These are phyloP conservation scores for Leishmania gerbilli DNA, from an alignment of 208 protist species.

Conservation along the genomic window DNA sequence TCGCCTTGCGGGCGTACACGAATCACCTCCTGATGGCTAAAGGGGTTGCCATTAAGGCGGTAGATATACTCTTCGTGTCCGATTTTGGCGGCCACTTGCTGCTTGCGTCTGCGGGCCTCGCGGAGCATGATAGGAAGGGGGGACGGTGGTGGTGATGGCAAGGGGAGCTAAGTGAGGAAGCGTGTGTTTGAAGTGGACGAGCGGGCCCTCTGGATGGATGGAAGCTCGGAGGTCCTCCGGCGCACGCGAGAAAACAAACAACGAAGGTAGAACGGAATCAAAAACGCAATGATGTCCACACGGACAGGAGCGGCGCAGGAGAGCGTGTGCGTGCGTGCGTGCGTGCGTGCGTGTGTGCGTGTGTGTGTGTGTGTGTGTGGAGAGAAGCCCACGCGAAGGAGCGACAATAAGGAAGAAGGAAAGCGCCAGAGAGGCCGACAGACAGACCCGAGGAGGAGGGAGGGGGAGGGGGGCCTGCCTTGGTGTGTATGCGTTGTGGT, in stretches of 20 bases:
- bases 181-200: slow-evolving; percentile 20
- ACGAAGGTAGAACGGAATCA: background rate
- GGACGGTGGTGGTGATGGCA: background rate
- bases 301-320: background rate
- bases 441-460: background rate
- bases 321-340: background rate
- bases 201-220: background rate
- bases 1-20: slow-evolving; percentile 32
- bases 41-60: slow-evolving; percentile 47
- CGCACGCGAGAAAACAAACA: background rate
- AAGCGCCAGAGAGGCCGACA: background rate
- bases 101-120: slow-evolving; percentile 54
- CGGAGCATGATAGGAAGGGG: slow-evolving; percentile 35
- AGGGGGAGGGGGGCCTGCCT: background rate
- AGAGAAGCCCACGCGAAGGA: background rate
- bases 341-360: background rate
- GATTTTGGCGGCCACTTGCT: slow-evolving; percentile 80
- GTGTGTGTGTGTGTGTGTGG: background rate
- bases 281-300: background rate
- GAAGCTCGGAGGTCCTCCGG: background rate
- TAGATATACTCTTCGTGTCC: slow-evolving; percentile 83
- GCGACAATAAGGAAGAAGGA: background rate
- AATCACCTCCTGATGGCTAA: slow-evolving; percentile 25
- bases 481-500: no score
- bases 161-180: background rate